Percentiles rank a stretch among this genome's conserved stretches.
Evolutionary conservation across 805 yeast genomes (phyloP).

Genomic region (Schizosaccharomyces octosporus): DNA sequence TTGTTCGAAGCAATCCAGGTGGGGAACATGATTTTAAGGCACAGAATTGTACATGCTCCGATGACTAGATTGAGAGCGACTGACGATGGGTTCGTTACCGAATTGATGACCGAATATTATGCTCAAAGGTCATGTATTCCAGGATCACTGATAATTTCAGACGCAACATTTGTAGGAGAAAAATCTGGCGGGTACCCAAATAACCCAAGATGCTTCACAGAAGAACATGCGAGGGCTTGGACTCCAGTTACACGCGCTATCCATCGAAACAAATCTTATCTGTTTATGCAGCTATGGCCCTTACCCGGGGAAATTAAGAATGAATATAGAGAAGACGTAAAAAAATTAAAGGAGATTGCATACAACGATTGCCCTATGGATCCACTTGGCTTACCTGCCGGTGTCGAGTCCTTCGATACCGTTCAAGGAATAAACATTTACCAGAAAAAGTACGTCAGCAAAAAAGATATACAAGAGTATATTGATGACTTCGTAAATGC

Average conservation of each 20-base stretch:
- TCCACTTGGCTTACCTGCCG: neutral
- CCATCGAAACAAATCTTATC: neutral
- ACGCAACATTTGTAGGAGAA: conserved; percentile 27
- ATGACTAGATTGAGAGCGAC: conserved; percentile 21
- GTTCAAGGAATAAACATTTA: neutral
- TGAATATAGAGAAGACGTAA: neutral
- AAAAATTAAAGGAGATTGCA: conserved; percentile 5
- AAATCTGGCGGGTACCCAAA: conserved; percentile 19
- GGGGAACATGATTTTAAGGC: conserved; percentile 10
- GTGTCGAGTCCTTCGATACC: neutral
- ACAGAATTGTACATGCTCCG: conserved; percentile 27
- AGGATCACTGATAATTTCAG: conserved; percentile 37
- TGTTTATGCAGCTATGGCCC: neutral
- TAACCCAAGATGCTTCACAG: conserved; percentile 29
- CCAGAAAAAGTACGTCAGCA: neutral
- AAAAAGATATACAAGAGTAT: neutral
- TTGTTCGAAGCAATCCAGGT: conserved; percentile 11
- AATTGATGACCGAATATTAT: conserved; percentile 27
- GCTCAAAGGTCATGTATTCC: conserved; percentile 26
- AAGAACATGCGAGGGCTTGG: conserved; percentile 75
- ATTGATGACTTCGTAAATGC: neutral
- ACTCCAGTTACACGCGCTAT: conserved; percentile 16
- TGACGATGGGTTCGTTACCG: conserved; percentile 12
- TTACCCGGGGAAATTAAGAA: neutral
- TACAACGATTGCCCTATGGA: neutral